Conservation (phyloP, 208 protist species). For the Vickermania spadyakhi region DNA sequence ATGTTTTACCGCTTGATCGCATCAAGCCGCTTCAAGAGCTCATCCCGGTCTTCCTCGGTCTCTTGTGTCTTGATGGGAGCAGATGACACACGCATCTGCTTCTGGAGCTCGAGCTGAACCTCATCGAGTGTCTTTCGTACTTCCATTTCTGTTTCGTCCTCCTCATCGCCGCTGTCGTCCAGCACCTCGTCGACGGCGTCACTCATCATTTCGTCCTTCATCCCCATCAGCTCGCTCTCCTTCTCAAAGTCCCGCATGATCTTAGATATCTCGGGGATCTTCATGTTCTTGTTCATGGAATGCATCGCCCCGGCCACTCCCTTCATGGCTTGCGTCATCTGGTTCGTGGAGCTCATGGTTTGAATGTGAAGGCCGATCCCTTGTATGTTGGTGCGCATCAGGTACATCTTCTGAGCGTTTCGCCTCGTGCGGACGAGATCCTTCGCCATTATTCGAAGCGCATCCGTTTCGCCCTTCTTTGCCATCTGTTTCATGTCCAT, state of each 20-base stretch:
- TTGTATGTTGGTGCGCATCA: constrained; percentile 96
- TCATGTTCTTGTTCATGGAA: constrained; percentile 96
- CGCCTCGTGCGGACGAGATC: constrained; percentile 96
- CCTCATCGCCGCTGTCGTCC: constrained; percentile 87
- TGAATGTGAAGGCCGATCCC: constrained; percentile 93
- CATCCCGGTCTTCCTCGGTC: constrained; percentile 53
- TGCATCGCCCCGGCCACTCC: constrained; percentile 88
- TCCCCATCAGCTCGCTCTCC: constrained; percentile 96
- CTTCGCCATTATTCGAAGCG: constrained; percentile 96
- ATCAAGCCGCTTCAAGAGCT: constrained; percentile 35
- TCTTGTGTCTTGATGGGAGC: constrained; percentile 12
- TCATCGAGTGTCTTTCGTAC: constrained; percentile 90
- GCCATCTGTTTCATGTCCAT: constrained; percentile 96
- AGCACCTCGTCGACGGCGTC: constrained; percentile 90
- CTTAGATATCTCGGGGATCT: constrained; percentile 94
- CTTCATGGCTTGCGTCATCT: constrained; percentile 90
- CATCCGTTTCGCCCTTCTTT: constrained; percentile 94
- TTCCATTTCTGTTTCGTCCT: constrained; percentile 86
- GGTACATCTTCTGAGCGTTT: constrained; percentile 95
- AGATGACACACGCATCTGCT: constrained; percentile 59
- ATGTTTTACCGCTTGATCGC: constrained; percentile 60
- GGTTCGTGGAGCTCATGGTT: constrained; percentile 86
- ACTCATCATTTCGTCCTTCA: constrained; percentile 99
- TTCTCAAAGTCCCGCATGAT: constrained; percentile 98
- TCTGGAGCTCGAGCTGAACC: constrained; percentile 82